Conservation (phyloP, 2,329 filamentous ascomycete genomes). For the Fusarium citri region DNA sequence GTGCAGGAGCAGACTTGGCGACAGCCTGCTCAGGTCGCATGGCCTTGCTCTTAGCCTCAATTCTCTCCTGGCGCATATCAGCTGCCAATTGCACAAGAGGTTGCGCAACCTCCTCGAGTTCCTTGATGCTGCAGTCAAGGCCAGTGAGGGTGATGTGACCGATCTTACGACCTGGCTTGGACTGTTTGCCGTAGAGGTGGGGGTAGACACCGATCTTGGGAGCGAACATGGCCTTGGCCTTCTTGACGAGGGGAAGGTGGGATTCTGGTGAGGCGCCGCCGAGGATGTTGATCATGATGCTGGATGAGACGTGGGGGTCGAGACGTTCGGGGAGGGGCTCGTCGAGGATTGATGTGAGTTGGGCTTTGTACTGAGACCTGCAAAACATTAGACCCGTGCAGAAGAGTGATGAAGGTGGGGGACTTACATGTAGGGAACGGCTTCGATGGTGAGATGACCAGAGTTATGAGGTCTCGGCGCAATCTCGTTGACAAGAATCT, state of each 20-base stretch:
- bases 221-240: constrained; percentile 58
- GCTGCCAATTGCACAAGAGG: constrained; percentile 76
- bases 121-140: constrained; percentile 71
- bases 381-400: too few species aligned
- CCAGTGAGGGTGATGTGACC: constrained; percentile 89
- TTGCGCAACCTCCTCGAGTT: constrained; percentile 66
- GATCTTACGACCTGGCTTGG: constrained; percentile 91
- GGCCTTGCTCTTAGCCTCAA: constrained; percentile 55
- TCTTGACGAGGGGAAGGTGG: constrained; percentile 64
- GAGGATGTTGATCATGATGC: constrained; percentile 85
- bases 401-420: fast-evolving
- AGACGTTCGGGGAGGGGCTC: constrained; percentile 67
- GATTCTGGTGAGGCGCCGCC: constrained; percentile 75
- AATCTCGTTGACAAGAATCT: constrained; percentile 86
- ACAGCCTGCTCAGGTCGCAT: constrained; percentile 51
- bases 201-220: constrained; percentile 67
- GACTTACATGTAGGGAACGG: constrained; percentile 73
- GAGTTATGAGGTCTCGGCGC: constrained; percentile 88
- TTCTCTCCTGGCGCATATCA: constrained; percentile 66
- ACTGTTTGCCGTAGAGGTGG: constrained; percentile 92
- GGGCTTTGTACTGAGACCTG: constrained; percentile 87
- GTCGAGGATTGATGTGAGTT: constrained; percentile 85
- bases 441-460: constrained; percentile 95
- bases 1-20: constrained; percentile 44
- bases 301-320: constrained; percentile 67